Base-by-base conservation (phyloP, 1,284 basidiomycete genomes). In the Cryptococcus wingfieldii region DNA sequence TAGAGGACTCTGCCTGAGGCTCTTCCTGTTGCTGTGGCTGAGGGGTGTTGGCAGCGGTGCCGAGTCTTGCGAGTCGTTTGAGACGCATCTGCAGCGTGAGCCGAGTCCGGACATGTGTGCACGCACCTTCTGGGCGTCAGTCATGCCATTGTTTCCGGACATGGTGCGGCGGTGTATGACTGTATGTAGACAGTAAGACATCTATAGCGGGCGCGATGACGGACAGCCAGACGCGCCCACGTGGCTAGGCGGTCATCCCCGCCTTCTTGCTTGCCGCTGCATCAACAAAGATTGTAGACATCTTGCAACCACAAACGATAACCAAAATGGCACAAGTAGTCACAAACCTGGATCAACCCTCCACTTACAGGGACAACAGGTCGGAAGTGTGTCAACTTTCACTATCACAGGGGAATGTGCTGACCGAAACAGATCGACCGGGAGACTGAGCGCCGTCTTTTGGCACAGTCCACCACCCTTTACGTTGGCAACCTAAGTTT, bases 401-500 rank as follows among this genome's bases (percentile, higher is more conserved):
- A 28, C 38, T 10, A 6, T 31, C 7, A 14, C 19, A 19, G 18
- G 5, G 2, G 5, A 9, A 18, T 47, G 28, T 37, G 19, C 25
- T 37, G 56, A 54, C 54, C n/a, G 49, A 13, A 43, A 13, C 57
- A 69, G 67, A 67, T 69, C 65, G 76, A 77, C 54, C 60, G 76
- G 7, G 76, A 78, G 53, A 75, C 79, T 16, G 80, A 81, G 61
- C 75, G 80, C 48, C 71, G 75, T n/a, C 72, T 80, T 10, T 73
- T 83, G 13, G 74, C 77, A 18, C 65, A 72, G 16, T 81, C 80
- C 1, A 75, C 74, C 5, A 83, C 82, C 1, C 79, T 83, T 19
- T 82, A 97, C 84, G 87, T 98, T 69, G 96, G 94, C 70, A 97
- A 98, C 77, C 80, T 98, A 74, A 93, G 90, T 79, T 97, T 95